Conservation (phyloP, 2,329 filamentous ascomycete genomes). For the Pestalotiopsis sp. region DNA sequence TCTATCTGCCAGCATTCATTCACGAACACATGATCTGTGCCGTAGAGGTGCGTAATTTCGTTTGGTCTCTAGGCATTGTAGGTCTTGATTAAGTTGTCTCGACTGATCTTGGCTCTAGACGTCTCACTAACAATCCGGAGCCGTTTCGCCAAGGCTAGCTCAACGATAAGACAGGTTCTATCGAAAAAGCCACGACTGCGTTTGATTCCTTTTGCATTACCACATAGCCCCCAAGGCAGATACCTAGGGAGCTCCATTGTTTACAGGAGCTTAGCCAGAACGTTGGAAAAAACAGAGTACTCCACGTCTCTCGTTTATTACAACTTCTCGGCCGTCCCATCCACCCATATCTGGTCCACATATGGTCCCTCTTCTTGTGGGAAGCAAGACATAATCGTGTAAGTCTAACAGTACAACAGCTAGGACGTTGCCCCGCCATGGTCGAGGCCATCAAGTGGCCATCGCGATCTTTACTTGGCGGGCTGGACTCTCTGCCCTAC, state of each 20-base stretch:
- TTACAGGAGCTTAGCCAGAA: not conserved
- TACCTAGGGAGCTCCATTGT: not conserved
- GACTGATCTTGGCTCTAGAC: not conserved
- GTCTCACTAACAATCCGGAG: not conserved
- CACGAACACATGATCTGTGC: conserved; percentile 1
- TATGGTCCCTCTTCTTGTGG: not conserved
- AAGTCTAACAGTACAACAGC: not conserved
- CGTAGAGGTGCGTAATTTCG: not conserved
- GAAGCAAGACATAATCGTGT: not conserved
- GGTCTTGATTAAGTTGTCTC: not conserved
- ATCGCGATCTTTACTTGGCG: not conserved
- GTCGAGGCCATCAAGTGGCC: not conserved
- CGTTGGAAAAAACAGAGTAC: not conserved
- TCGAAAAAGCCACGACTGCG: not conserved
- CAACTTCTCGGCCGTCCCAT: too few relatives aligned
- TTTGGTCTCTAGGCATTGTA: not conserved
- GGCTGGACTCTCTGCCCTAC: not conserved
- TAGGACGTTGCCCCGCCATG: not conserved
- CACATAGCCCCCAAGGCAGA: not conserved
- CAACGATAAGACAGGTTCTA: not conserved
- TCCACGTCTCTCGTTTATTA: too few relatives aligned
- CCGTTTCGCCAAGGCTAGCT: not conserved
- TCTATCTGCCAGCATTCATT: not conserved
- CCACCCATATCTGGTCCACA: too few relatives aligned
- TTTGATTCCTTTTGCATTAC: not conserved